These are phyloP conservation scores for Beauveria medogensis DNA, from an alignment of 2,329 filamentous ascomycete species.

Conservation along the genomic window DNA sequence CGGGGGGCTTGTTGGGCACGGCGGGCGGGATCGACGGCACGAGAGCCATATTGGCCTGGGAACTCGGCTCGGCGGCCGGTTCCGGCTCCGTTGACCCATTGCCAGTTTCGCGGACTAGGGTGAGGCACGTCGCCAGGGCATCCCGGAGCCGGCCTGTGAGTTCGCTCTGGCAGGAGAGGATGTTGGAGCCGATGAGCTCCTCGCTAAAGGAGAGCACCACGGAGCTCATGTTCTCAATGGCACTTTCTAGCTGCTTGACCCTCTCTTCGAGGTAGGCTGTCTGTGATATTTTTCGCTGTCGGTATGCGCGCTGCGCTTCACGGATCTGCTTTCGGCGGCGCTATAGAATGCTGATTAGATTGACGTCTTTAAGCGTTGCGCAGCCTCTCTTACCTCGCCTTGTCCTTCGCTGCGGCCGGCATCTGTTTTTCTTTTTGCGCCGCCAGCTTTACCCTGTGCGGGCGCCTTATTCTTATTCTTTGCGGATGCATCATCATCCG, in stretches of 20 bases:
- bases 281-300: conserved; percentile 68
- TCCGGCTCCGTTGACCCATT: neutral
- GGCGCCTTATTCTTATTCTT: neutral
- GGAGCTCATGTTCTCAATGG: conserved; percentile 60
- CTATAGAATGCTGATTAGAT: conserved; percentile 27
- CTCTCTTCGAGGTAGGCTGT: conserved; percentile 60
- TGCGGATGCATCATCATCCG: neutral
- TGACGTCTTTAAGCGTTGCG: neutral
- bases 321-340: conserved; percentile 73
- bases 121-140: conserved; percentile 13
- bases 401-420: neutral
- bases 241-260: conserved; percentile 54
- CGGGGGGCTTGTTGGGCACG: neutral
- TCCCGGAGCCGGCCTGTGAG: conserved; percentile 12
- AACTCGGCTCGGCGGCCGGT: neutral
- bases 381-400: conserved; percentile 1
- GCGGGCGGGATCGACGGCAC: neutral
- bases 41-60: neutral
- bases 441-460: neutral
- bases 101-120: conserved; percentile 3
- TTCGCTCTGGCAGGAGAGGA: conserved; percentile 10
- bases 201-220: conserved; percentile 14
- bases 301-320: conserved; percentile 70
- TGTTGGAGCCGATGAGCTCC: conserved; percentile 13
- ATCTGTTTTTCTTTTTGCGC: conserved; percentile 1